These are phyloP conservation scores for Fagopyrum esculentum DNA, from an alignment of 148 eudicot species.

Conservation along the genomic window DNA sequence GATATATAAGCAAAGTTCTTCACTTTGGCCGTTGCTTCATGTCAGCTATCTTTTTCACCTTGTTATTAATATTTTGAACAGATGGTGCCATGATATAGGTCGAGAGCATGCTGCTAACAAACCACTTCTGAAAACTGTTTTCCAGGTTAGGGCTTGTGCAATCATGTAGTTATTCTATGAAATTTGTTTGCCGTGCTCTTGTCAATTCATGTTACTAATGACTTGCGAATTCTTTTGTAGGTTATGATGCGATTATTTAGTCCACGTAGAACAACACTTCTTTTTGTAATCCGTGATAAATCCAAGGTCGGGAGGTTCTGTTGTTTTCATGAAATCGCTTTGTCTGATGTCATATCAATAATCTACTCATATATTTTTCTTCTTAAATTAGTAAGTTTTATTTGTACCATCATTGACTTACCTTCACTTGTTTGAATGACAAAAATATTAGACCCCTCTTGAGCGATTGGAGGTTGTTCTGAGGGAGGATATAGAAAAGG, in stretches of 20 bases:
- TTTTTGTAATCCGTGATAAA: slow-evolving; percentile 1
- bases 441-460: slow-evolving; percentile 1
- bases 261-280: slow-evolving; percentile 4
- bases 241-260: neutral
- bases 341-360: no score
- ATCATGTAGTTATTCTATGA: neutral
- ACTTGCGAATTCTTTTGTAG: neutral
- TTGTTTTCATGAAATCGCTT: no score
- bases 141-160: neutral
- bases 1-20: no score
- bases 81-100: slow-evolving; percentile 9
- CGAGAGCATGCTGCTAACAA: no score
- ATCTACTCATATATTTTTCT: no score
- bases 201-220: neutral
- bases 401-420: neutral
- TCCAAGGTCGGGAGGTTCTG: no score
- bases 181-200: no score
- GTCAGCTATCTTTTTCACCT: neutral
- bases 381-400: no score
- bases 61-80: neutral
- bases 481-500: neutral
- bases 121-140: neutral
- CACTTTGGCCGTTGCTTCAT: no score
- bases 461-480: neutral
- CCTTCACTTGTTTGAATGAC: neutral